Conservation (phyloP, 768 basidiomycete genomes). For the Kwoniella mangroviensis region DNA sequence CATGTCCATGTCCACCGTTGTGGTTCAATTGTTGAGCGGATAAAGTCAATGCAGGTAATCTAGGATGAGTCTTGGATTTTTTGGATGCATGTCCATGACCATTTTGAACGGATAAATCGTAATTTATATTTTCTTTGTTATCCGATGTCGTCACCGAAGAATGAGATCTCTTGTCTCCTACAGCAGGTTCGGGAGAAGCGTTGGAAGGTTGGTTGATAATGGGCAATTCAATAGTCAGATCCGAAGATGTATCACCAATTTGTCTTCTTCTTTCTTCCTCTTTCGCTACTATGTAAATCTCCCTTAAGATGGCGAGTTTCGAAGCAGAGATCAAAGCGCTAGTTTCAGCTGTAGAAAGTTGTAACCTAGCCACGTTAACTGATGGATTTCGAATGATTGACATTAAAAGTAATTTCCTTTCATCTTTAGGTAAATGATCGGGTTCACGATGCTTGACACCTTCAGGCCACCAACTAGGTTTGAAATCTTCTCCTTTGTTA, state of each 20-base stretch:
- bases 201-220: constrained; percentile 37
- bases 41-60: constrained; percentile 35
- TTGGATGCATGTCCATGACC: constrained; percentile 27
- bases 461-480: constrained; percentile 60
- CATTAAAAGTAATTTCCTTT: constrained; percentile 55
- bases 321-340: constrained; percentile 52
- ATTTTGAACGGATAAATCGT: not conserved
- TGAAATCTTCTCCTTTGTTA: constrained; percentile 58
- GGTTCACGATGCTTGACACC: constrained; percentile 59
- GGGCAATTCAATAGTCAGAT: constrained; percentile 44
- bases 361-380: constrained; percentile 52
- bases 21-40: constrained; percentile 23
- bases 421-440: constrained; percentile 58
- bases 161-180: constrained; percentile 39
- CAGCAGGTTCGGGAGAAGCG: constrained; percentile 10
- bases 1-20: not conserved
- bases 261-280: constrained; percentile 54
- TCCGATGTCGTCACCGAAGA: constrained; percentile 10
- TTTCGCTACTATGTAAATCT: constrained; percentile 57
- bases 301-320: constrained; percentile 51
- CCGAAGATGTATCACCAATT: constrained; percentile 32
- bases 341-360: constrained; percentile 54
- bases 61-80: constrained; percentile 32
- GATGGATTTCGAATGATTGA: constrained; percentile 52
- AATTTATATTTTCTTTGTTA: constrained; percentile 43